phyloP scores from a whole-genome alignment of 805 yeast genomes.

The Danielia oregonensis region DNA sequence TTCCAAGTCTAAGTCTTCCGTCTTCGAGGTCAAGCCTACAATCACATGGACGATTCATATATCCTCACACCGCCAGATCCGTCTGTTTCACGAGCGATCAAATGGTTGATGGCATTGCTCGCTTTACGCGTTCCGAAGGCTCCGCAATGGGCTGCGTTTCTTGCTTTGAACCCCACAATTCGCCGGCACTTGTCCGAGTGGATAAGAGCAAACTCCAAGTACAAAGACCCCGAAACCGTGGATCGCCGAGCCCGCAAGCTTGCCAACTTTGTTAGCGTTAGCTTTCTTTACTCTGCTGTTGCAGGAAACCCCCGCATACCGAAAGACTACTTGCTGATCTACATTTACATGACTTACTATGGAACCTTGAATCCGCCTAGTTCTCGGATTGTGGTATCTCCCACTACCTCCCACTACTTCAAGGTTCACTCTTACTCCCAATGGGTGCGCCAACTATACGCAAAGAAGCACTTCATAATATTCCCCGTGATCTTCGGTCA shows the following conservation, averaged over 20 bases:
- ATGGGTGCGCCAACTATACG: constrained; percentile 18
- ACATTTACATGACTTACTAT: constrained; percentile 28
- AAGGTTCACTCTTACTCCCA: constrained; percentile 21
- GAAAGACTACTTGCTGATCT: constrained; percentile 35
- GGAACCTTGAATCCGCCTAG: constrained; percentile 33
- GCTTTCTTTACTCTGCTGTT: constrained; percentile 25
- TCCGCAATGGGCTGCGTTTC: constrained; percentile 26
- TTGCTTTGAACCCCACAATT: constrained; percentile 30
- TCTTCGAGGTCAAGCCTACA: no score
- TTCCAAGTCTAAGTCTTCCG: no score
- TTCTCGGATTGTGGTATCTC: constrained; percentile 26
- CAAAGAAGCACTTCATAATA: constrained; percentile 29
- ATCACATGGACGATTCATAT: constrained; percentile 17
- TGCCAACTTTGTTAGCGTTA: constrained; percentile 23
- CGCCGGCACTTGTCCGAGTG: constrained; percentile 8
- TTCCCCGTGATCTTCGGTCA: constrained; percentile 38
- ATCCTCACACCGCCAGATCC: constrained; percentile 6
- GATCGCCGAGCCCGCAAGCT: constrained; percentile 15
- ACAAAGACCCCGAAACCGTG: constrained; percentile 10
- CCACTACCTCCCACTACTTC: constrained; percentile 22
- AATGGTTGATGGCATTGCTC: constrained; percentile 25
- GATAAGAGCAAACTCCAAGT: not conserved
- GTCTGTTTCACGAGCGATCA: constrained; percentile 21
- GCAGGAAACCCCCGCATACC: constrained; percentile 25
- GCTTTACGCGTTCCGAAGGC: constrained; percentile 24